Percentiles rank a stretch among this genome's conserved stretches.
phyloP scores from a whole-genome alignment of 2,329 filamentous ascomycete genomes.

The Penicillium sp. region DNA sequence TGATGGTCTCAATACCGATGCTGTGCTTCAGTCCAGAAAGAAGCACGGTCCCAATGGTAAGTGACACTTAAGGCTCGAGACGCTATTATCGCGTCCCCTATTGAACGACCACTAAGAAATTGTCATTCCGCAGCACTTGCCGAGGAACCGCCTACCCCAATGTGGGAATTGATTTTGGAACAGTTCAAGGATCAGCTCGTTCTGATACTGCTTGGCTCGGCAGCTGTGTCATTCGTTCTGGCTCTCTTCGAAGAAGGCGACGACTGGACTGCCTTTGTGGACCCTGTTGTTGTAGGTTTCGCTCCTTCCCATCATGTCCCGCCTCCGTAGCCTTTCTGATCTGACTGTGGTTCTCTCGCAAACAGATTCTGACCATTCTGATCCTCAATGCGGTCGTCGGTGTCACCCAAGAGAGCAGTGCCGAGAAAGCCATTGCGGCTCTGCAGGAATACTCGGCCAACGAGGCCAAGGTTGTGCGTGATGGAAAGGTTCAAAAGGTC shows the following conservation, averaged over 20 bases:
- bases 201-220: slow-evolving; percentile 86
- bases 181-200: slow-evolving; percentile 99
- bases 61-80: slow-evolving; percentile 12
- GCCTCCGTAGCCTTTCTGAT: not conserved
- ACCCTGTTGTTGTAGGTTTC: slow-evolving; percentile 78
- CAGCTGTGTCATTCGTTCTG: slow-evolving; percentile 85
- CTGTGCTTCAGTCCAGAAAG: slow-evolving; percentile 42
- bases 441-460: slow-evolving; percentile 99
- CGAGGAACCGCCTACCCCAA: slow-evolving; percentile 89
- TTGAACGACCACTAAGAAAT: not conserved
- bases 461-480: slow-evolving; percentile 86
- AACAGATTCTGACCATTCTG: slow-evolving; percentile 87
- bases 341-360: slow-evolving; percentile 12
- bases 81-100: not conserved
- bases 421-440: slow-evolving; percentile 95
- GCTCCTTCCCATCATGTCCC: not conserved
- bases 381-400: slow-evolving; percentile 95
- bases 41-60: slow-evolving; percentile 53
- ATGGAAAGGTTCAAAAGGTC: slow-evolving; percentile 72
- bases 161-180: slow-evolving; percentile 95
- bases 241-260: slow-evolving; percentile 89
- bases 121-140: slow-evolving; percentile 51
- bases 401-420: slow-evolving; percentile 96
- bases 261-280: slow-evolving; percentile 95
- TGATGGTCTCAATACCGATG: slow-evolving; percentile 45